These are phyloP conservation scores for Erodium moschatum DNA, from an alignment of 441 rosid genomes.

Conservation along the genomic window DNA sequence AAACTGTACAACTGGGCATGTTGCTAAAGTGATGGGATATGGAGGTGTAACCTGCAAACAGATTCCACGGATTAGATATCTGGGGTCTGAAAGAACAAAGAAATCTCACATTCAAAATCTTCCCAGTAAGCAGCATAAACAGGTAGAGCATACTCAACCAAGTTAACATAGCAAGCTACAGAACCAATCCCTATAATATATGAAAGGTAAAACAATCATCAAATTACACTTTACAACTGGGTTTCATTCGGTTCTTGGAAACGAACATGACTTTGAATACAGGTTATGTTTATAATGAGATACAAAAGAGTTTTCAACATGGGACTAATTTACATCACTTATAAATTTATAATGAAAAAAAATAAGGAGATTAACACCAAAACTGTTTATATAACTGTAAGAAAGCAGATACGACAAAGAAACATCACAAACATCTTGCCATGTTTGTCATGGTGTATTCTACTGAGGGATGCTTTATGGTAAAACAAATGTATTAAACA, in stretches of 20 bases:
- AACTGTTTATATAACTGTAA: background rate
- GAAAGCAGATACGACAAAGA: background rate
- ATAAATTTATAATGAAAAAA: background rate
- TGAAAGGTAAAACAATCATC: background rate
- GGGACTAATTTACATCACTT: background rate
- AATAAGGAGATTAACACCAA: background rate
- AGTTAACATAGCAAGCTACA: background rate
- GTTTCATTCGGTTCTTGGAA: background rate
- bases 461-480: background rate
- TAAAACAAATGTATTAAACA: background rate
- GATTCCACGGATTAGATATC: slow-evolving; percentile 26
- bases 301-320: background rate
- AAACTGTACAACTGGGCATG: slow-evolving; percentile 61
- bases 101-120: background rate
- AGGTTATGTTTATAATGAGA: background rate
- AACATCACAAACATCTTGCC: background rate
- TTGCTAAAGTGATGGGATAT: slow-evolving; percentile 52
- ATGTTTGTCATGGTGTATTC: background rate
- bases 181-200: background rate
- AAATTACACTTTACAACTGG: background rate
- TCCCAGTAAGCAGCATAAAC: background rate
- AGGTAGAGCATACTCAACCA: background rate
- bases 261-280: background rate
- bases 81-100: slow-evolving; percentile 4
- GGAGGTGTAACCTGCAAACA: slow-evolving; percentile 68